A percentile compares a stretch with the other conserved stretches of the same genome.
Evolutionary conservation across 2,329 filamentous ascomycete species (phyloP).

Genomic region (Colletotrichum acutatum): DNA sequence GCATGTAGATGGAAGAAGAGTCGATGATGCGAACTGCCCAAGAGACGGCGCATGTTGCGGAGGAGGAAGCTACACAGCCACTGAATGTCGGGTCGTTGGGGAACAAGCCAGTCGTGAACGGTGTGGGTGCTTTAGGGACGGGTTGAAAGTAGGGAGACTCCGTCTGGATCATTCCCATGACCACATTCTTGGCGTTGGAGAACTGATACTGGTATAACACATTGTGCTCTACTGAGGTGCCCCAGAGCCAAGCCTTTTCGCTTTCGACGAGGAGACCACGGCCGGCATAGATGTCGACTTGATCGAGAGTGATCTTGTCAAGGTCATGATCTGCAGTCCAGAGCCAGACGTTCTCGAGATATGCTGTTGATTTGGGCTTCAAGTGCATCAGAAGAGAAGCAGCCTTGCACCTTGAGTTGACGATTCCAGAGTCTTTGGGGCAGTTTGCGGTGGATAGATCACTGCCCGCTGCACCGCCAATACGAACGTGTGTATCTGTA

Average conservation of each 20-base stretch:
- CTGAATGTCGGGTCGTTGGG: conserved; percentile 24
- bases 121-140: conserved; percentile 36
- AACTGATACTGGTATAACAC: conserved; percentile 62
- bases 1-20: neutral
- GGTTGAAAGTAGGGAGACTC: conserved; percentile 43
- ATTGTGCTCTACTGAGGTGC: conserved; percentile 38
- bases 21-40: neutral
- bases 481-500: no score
- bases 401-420: conserved; percentile 42
- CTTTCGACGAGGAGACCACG: conserved; percentile 48
- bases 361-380: conserved; percentile 56
- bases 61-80: neutral
- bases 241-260: conserved; percentile 38
- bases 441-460: no score
- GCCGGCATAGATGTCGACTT: conserved; percentile 48
- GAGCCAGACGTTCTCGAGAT: conserved; percentile 66
- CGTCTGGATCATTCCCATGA: conserved; percentile 59
- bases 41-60: neutral
- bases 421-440: no score
- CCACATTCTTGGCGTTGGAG: conserved; percentile 56
- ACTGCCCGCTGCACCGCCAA: no score
- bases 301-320: conserved; percentile 18
- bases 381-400: conserved; percentile 63
- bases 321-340: conserved; percentile 76
- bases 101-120: conserved; percentile 34